Conservation (phyloP, 805 yeast genomes). For the Myxozyma lipomycoides region DNA sequence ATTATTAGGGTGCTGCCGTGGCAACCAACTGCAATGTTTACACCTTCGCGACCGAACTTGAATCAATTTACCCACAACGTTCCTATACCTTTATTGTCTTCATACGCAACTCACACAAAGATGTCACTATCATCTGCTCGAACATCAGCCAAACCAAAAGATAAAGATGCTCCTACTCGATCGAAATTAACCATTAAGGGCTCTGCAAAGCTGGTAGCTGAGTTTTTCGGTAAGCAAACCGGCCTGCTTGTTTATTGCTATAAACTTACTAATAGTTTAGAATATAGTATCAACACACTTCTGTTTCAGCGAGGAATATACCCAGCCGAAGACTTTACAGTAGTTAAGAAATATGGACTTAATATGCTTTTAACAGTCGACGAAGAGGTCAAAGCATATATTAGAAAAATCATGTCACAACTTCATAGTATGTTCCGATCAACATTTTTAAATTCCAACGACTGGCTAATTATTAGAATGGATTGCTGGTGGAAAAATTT, state of each 20-base stretch:
- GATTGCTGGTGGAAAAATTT: slow-evolving; percentile 66
- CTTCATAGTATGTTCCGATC: slow-evolving; percentile 42
- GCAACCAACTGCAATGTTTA: no score
- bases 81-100: no score
- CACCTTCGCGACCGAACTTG: no score
- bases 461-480: slow-evolving; percentile 43
- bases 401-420: slow-evolving; percentile 63
- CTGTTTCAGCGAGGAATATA: slow-evolving; percentile 87
- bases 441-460: not conserved
- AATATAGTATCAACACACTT: slow-evolving; percentile 68
- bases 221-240: slow-evolving; percentile 64
- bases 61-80: no score
- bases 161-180: slow-evolving; percentile 41
- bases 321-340: slow-evolving; percentile 77
- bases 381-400: slow-evolving; percentile 68
- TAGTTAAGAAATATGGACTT: slow-evolving; percentile 74
- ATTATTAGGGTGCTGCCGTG: no score
- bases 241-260: not conserved
- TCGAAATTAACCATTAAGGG: slow-evolving; percentile 66
- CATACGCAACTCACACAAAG: no score
- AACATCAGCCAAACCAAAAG: no score
- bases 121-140: no score
- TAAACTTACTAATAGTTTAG: slow-evolving; percentile 32
- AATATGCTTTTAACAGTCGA: slow-evolving; percentile 68
- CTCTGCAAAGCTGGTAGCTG: slow-evolving; percentile 72